Conservation (phyloP, 768 basidiomycete genomes). For the Suillus cothurnatus region DNA sequence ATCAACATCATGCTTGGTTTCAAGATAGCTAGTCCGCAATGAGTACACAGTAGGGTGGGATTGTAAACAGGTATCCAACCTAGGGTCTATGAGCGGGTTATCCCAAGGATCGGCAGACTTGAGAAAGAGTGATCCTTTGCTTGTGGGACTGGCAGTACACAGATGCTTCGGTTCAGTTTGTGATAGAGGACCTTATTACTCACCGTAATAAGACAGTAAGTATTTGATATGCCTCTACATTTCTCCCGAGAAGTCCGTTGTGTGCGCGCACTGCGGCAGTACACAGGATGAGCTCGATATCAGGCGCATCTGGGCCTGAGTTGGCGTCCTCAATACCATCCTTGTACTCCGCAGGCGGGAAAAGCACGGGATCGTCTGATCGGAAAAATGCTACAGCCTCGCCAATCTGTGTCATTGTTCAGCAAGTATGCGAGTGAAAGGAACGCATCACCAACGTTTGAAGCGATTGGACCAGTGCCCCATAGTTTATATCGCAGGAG, state of each 20-base stretch:
- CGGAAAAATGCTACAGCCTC: conserved; percentile 23
- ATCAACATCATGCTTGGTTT: conserved; percentile 41
- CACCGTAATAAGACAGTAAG: conserved; percentile 27
- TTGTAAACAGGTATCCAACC: conserved; percentile 26
- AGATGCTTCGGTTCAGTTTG: background rate
- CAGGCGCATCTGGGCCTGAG: conserved; percentile 15
- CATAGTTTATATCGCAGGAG: conserved; percentile 9
- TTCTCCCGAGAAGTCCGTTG: background rate
- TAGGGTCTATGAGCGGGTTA: conserved; percentile 45
- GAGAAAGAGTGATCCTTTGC: conserved; percentile 41
- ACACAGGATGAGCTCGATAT: conserved; percentile 12
- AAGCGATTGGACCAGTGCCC: conserved; percentile 47
- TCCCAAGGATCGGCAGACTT: conserved; percentile 44
- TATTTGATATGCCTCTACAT: conserved; percentile 24
- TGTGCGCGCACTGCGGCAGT: background rate
- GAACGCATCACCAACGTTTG: conserved; percentile 40
- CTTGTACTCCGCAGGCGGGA: background rate
- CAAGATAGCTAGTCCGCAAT: conserved; percentile 39
- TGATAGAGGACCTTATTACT: conserved; percentile 2
- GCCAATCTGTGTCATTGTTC: conserved; percentile 10
- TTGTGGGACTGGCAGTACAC: conserved; percentile 42
- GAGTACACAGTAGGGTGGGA: background rate
- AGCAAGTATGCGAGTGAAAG: background rate
- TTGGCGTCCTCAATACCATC: conserved; percentile 12
- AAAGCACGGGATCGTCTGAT: conserved; percentile 17